phyloP scores from a whole-genome alignment of 768 basidiomycete species.

The Psilocybe tampanensis region DNA sequence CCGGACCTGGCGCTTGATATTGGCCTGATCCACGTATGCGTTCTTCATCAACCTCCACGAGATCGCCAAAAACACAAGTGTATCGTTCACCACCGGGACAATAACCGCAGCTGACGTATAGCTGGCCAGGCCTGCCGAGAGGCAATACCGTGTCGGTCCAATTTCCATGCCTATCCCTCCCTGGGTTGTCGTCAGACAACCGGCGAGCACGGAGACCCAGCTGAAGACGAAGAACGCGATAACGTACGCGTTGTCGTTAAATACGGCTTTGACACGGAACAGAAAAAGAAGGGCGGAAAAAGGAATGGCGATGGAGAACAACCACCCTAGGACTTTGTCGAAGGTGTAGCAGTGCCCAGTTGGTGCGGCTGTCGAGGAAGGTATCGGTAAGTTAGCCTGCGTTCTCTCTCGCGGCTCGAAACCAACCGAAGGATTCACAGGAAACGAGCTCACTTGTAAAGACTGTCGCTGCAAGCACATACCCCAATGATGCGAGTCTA shows the following conservation, averaged over 20 bases:
- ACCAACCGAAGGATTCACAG: too few relatives aligned
- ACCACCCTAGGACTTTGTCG: background rate
- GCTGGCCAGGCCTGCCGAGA: background rate
- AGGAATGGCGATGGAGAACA: slow-evolving; percentile 14
- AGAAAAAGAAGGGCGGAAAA: slow-evolving; percentile 26
- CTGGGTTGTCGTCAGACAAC: slow-evolving; percentile 21
- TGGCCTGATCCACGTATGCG: background rate
- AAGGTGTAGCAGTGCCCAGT: background rate
- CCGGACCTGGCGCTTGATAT: background rate
- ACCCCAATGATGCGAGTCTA: slow-evolving; percentile 5
- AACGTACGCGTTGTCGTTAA: slow-evolving; percentile 14
- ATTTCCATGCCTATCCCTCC: slow-evolving; percentile 14
- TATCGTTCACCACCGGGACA: slow-evolving; percentile 2
- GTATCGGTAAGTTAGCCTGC: background rate
- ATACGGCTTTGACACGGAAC: slow-evolving; percentile 24
- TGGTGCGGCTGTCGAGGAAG: background rate
- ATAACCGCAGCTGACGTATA: background rate
- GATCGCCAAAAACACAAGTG: background rate
- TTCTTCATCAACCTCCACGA: slow-evolving; percentile 1
- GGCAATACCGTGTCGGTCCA: slow-evolving; percentile 16
- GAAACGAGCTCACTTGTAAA: background rate
- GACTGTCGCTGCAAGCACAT: slow-evolving; percentile 9
- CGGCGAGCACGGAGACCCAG: slow-evolving; percentile 27
- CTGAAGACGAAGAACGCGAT: slow-evolving; percentile 23
- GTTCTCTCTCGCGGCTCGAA: background rate